Conservation (phyloP, 2,329 filamentous ascomycete genomes). For the Apiospora aurea region DNA sequence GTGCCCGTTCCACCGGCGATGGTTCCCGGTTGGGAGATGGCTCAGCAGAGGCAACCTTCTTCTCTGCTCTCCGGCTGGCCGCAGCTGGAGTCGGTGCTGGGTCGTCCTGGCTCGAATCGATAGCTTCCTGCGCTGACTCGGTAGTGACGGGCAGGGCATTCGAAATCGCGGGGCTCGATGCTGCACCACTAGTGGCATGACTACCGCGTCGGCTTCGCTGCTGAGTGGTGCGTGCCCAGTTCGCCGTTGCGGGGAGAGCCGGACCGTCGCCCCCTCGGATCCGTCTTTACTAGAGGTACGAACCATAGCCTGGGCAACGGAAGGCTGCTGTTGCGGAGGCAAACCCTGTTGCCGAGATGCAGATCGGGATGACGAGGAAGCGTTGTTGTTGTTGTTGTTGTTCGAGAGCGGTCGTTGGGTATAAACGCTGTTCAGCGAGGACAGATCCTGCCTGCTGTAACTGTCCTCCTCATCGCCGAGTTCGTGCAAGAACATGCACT, state of each 20-base stretch:
- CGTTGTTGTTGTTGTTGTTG: slow-evolving; percentile 40
- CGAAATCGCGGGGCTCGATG: slow-evolving; percentile 82
- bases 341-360: slow-evolving; percentile 59
- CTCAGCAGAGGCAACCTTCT: slow-evolving; percentile 34
- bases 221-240: slow-evolving; percentile 81
- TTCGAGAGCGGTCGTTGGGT: slow-evolving; percentile 72
- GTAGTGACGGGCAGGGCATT: slow-evolving; percentile 61
- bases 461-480: slow-evolving; percentile 98
- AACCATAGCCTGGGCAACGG: slow-evolving; percentile 69
- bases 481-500: slow-evolving; percentile 98
- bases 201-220: slow-evolving; percentile 75
- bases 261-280: slow-evolving; percentile 79
- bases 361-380: slow-evolving; percentile 59
- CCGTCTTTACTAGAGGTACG: slow-evolving; percentile 81
- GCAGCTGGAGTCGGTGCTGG: slow-evolving; percentile 40
- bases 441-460: slow-evolving; percentile 92
- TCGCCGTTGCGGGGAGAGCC: slow-evolving; percentile 91
- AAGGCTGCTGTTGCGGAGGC: slow-evolving; percentile 47
- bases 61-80: slow-evolving; percentile 39
- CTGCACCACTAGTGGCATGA: slow-evolving; percentile 80
- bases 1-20: neutral
- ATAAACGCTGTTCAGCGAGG: slow-evolving; percentile 89
- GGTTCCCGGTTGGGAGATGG: neutral
- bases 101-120: slow-evolving; percentile 44
- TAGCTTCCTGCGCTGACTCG: slow-evolving; percentile 56